A percentile compares a stretch with the other conserved stretches of the same genome.
Evolutionary conservation across 2,329 filamentous ascomycete species (phyloP).

Genomic region (Ophiognomonia clavigignenti-juglandacearum): DNA sequence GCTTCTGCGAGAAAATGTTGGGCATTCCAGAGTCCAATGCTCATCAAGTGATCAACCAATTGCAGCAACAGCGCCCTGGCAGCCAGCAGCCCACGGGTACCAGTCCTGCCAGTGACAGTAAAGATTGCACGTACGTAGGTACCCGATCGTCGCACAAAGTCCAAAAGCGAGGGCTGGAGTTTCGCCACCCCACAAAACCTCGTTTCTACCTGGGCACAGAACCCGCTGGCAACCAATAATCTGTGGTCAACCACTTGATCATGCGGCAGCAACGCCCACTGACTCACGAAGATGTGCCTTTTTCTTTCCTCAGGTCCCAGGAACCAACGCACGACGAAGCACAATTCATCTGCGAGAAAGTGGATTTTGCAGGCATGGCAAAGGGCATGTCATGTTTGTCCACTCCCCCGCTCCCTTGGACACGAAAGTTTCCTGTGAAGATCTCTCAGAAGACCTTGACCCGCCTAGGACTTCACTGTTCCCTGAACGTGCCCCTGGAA

Average conservation of each 20-base stretch:
- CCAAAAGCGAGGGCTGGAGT: not conserved
- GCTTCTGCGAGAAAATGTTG: not conserved
- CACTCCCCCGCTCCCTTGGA: no score
- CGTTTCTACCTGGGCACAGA: not conserved
- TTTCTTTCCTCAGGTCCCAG: no score
- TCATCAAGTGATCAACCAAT: not conserved
- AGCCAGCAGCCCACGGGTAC: not conserved
- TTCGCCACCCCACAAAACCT: not conserved
- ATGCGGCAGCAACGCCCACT: not conserved
- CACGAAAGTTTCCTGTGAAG: no score
- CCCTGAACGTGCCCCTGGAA: no score
- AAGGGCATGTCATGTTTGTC: not conserved
- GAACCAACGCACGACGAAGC: conserved; percentile 2
- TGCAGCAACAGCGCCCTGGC: not conserved
- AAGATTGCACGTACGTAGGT: not conserved
- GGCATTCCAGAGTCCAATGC: not conserved
- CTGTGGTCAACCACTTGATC: not conserved
- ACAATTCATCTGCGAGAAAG: conserved; percentile 5
- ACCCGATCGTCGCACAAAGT: no score
- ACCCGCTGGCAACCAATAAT: not conserved
- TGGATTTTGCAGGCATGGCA: conserved; percentile 1
- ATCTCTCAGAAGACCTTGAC: not conserved
- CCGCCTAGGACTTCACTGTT: not conserved
- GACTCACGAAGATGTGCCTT: not conserved
- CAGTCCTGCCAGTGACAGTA: no score